phyloP scores from a whole-genome alignment of 306 rosid genomes.

The Malus sylvestris region DNA sequence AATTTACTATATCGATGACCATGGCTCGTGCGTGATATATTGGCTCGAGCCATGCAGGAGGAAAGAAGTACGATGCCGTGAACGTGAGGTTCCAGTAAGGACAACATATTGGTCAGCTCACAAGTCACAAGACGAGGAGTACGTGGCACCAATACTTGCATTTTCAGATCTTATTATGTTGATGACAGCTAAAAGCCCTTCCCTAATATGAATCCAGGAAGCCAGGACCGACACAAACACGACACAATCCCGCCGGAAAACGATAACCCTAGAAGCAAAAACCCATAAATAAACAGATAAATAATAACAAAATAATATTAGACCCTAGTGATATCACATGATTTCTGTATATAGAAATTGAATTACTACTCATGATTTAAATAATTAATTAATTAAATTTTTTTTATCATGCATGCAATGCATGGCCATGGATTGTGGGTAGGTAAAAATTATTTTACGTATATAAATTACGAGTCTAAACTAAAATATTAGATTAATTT shows the following conservation, averaged over 20 bases:
- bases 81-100: constrained; percentile 22
- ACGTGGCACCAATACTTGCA: constrained; percentile 39
- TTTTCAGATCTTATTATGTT: neutral
- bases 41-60: constrained; percentile 7
- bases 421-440: neutral
- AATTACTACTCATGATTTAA: neutral
- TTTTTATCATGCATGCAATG: neutral
- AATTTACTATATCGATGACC: neutral
- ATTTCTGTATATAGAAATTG: neutral
- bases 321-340: neutral
- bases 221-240: constrained; percentile 17
- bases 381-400: neutral
- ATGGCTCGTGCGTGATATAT: neutral
- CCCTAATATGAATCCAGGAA: constrained; percentile 36
- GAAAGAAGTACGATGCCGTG: constrained; percentile 23
- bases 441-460: neutral
- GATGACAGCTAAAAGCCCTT: constrained; percentile 39
- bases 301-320: neutral
- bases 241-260: constrained; percentile 33
- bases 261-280: constrained; percentile 12
- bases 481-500: neutral
- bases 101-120: neutral
- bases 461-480: neutral
- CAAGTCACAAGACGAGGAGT: neutral
- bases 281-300: neutral